Conservation (phyloP, 169 alveolate species). For the Blepharisma undulans region DNA sequence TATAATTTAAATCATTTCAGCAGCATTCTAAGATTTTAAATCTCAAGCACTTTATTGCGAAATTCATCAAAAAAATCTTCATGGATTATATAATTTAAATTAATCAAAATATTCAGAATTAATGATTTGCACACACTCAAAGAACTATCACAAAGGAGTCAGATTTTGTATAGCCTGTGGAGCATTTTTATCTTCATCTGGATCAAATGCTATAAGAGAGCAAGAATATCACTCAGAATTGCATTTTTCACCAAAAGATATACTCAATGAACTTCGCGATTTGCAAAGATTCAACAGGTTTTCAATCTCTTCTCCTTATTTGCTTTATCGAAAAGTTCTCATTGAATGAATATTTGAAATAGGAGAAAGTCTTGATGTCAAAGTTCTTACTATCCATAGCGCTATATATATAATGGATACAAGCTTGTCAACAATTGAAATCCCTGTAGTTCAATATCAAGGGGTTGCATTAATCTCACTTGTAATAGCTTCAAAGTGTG, state of each 20-base stretch:
- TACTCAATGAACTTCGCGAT: neutral
- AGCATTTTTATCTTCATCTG: neutral
- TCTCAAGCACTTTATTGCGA: too few species aligned
- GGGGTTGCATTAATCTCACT: neutral
- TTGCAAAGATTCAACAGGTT: neutral
- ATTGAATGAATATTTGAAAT: slow-evolving; percentile 12
- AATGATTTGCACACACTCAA: neutral
- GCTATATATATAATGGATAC: neutral
- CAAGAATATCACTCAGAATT: neutral
- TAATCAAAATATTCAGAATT: too few species aligned
- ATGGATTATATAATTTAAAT: too few species aligned
- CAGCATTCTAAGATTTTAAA: too few species aligned
- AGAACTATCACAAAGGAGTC: neutral
- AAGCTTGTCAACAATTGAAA: neutral
- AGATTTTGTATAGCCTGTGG: neutral
- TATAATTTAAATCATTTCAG: too few species aligned
- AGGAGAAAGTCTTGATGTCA: neutral
- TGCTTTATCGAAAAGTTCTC: neutral
- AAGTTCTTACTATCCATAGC: neutral
- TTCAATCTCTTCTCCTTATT: neutral
- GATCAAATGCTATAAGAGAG: neutral
- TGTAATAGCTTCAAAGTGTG: neutral
- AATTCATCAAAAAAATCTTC: too few species aligned
- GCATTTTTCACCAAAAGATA: neutral
- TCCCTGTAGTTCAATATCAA: neutral